Base-by-base conservation (phyloP, 2,329 filamentous ascomycete genomes). In the Hymenoscyphus linearis region DNA sequence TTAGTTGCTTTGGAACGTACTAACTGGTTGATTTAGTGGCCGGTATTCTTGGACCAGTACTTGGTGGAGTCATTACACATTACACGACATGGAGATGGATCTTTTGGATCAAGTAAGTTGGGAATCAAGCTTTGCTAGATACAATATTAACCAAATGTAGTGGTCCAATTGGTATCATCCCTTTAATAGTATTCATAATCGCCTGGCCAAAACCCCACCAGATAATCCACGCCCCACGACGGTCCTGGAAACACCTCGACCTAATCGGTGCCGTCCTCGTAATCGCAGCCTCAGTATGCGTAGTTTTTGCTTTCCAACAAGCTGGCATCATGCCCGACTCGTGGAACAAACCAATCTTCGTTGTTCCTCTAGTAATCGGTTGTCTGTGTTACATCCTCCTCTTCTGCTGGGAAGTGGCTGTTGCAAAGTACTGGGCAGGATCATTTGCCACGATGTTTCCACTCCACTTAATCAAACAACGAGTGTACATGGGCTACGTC, bases 281-380 rank as follows among this genome's bases (percentile, higher is more conserved):
- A 13, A 76, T 86, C 9, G 74, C 79, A 2, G 79, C 81, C 1
- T 78, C 82, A 0, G 78, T 83, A 0, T 75, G 85, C 2, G 75
- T 85, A 4, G 80, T 85, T 0, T 85, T 84, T 65, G 75, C 83
- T 1, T 84, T 86, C 60, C 82, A 86, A 66, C 44, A 68, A 60
- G 67, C 62, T 2, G 68, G 68, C 2, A 25, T 68, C 14, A 59
- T 63, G 4, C 47, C 61, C 12, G 57, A 66, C 44, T 52, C 57
- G 2, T 85, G 82, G 82, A 62, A 63, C 4, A 66, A 70, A 7
- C 71, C 74, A 7, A 59, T 75, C 16, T 81, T 81, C 64, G 67
- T 80, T 22, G 76, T 71, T 1, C 77, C 79, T 1, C 66, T 82
- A 2, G 58, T 76, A 5, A 25, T 74, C 1, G 78, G 44, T 7